These are phyloP conservation scores for Hibiscus syriacus DNA, from an alignment of 345 rosid species.

Conservation along the genomic window DNA sequence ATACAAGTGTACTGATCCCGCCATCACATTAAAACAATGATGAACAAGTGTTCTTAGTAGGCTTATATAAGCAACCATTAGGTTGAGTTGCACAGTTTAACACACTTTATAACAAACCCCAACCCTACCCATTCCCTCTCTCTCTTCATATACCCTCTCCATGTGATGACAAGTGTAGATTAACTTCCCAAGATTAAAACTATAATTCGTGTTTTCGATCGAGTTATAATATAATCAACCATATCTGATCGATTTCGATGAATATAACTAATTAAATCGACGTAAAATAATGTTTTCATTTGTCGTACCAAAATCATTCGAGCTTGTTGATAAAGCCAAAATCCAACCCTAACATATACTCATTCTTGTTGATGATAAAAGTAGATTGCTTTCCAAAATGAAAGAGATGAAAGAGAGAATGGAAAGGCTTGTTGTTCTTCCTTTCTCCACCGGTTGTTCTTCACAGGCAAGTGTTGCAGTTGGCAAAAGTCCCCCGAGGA, in stretches of 20 bases:
- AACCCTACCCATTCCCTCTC: conserved; percentile 7
- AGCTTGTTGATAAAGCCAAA: conserved; percentile 11
- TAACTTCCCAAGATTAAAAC: too few relatives aligned
- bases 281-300: background rate
- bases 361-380: too few relatives aligned
- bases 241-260: too few relatives aligned
- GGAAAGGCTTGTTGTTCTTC: conserved; percentile 1
- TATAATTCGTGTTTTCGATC: too few relatives aligned
- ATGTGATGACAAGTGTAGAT: background rate
- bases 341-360: background rate
- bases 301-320: conserved; percentile 1
- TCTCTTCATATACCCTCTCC: background rate
- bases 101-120: background rate
- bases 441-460: conserved; percentile 4
- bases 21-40: background rate
- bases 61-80: background rate
- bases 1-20: background rate
- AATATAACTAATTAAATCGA: too few relatives aligned
- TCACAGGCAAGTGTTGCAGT: conserved; percentile 9
- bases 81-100: conserved; percentile 14
- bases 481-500: background rate
- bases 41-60: background rate
- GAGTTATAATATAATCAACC: too few relatives aligned
- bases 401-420: background rate
- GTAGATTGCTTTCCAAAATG: background rate